Evolutionary conservation across 2,329 filamentous ascomycete species (phyloP).

Genomic region (Scedosporium boydii): DNA sequence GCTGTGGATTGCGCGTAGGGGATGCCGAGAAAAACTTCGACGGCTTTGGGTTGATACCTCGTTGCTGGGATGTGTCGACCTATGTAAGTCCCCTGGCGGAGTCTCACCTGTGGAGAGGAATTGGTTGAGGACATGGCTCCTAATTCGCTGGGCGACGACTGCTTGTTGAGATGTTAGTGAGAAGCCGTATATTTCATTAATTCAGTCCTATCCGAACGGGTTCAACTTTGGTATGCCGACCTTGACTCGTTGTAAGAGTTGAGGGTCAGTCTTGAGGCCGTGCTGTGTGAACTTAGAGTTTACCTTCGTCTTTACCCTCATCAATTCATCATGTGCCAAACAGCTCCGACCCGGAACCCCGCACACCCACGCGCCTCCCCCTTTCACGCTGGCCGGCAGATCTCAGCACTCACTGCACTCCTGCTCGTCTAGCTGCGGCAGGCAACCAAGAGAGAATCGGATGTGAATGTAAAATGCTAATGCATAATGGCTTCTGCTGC

Average conservation of each 20-base stretch:
- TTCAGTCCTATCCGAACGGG: too few relatives aligned
- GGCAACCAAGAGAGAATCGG: not conserved
- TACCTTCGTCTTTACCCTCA: not conserved
- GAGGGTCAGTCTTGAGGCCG: not conserved
- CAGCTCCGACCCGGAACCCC: not conserved
- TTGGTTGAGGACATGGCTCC: not conserved
- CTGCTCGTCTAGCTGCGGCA: not conserved
- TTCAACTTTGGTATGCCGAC: too few relatives aligned
- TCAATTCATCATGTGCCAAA: not conserved
- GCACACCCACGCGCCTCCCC: not conserved
- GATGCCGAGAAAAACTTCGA: slow-evolving; percentile 40
- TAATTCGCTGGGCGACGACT: too few relatives aligned
- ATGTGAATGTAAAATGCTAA: not conserved
- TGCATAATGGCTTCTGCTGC: not conserved
- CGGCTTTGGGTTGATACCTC: slow-evolving; percentile 20
- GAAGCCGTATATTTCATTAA: too few relatives aligned
- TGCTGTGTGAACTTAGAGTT: not conserved
- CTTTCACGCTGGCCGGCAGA: not conserved
- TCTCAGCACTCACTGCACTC: not conserved
- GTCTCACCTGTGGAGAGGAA: not conserved
- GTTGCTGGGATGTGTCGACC: not conserved
- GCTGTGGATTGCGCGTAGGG: slow-evolving; percentile 35
- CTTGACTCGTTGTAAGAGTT: too few relatives aligned
- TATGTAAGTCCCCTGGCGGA: slow-evolving; percentile 5
- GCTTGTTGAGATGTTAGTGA: too few relatives aligned